These are phyloP conservation scores for Leccinum variicolor DNA, from an alignment of 768 basidiomycete species.

Conservation along the genomic window DNA sequence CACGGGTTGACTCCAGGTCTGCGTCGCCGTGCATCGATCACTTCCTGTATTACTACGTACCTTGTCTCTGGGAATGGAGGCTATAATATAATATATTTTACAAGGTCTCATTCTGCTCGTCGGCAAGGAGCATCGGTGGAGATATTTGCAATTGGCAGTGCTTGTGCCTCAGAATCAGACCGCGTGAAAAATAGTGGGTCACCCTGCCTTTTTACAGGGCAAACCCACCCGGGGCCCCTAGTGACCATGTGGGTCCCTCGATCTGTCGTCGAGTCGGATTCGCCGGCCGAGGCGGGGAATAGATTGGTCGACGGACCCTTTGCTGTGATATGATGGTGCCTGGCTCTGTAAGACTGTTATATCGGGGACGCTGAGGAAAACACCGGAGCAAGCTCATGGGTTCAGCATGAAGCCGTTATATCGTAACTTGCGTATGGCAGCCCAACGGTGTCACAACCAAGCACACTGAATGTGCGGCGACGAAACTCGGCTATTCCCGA, in stretches of 20 bases:
- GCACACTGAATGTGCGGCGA: not conserved
- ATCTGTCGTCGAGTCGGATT: not conserved
- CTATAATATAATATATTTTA: not conserved
- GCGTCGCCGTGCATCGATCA: not conserved
- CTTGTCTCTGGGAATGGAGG: not conserved
- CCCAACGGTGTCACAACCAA: no score
- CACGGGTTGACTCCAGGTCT: not conserved
- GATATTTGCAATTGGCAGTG: no score
- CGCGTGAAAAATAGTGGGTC: not conserved
- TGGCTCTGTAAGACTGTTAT: not conserved
- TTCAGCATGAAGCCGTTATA: not conserved
- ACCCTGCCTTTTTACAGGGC: not conserved
- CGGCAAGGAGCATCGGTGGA: not conserved
- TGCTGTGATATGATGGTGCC: not conserved
- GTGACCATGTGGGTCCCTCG: no score
- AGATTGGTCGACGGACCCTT: not conserved
- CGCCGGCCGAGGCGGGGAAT: not conserved
- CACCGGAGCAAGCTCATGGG: not conserved
- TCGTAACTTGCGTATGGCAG: not conserved
- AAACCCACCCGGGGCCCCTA: not conserved
- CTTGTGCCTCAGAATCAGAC: not conserved
- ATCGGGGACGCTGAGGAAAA: not conserved
- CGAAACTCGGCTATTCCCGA: constrained; percentile 5
- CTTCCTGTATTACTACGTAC: not conserved
- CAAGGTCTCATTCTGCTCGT: not conserved